Evolutionary conservation across 176 grass and related monocot species (phyloP), one percentile per base, ranked within the genome.

Genomic region (Saccharum officinarum): DNA sequence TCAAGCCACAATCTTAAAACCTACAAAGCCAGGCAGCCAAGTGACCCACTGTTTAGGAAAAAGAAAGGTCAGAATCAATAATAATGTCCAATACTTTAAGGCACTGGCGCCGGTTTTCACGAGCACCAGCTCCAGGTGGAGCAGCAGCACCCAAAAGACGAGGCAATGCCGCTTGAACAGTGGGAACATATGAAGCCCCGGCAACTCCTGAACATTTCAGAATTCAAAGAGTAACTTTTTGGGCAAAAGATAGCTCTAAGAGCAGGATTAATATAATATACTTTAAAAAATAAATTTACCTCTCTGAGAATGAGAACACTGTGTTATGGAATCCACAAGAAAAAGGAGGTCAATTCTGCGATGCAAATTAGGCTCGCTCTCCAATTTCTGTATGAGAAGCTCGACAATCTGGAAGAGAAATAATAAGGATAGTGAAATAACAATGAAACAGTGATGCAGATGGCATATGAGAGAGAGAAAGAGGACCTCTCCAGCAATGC

Each of bases 1-100:
- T 96, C 90, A 36, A 99, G 91, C 97, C 97, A 99, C 67, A 99
- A 69, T 85, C 86, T 95, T 75, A 99, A 88, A 90, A 99, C 97
- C 97, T 99, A 85, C 40, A 84, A 87, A 84, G 42, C 17, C 71
- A 84, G 12, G 59, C 16, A 18, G 33, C 31, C 84, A 76, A 25
- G 11, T 50, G 26, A 82, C 41, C 20, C 23, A 37, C 30, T 78
- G 76, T 60, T 39, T n/a, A 83, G 17, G 61, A 30, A 30, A 78
- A 82, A 59, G 16, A 67, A 0, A 88, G 75, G 3, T 18, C 67
- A 84, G 60, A 64, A 72, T 26, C 63, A 77, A 31, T 37, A 81
- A 38, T 80, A 37, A 30, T 30, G 67, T 46, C 61, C 70, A 8
- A 72, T 92, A 99, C 97, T 88, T 99, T 96, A 68, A 99, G 92